Evolutionary conservation across 148 eudicot genomes (phyloP), one percentile per base, ranked within the genome.

Genomic region (Camellia japonica): DNA sequence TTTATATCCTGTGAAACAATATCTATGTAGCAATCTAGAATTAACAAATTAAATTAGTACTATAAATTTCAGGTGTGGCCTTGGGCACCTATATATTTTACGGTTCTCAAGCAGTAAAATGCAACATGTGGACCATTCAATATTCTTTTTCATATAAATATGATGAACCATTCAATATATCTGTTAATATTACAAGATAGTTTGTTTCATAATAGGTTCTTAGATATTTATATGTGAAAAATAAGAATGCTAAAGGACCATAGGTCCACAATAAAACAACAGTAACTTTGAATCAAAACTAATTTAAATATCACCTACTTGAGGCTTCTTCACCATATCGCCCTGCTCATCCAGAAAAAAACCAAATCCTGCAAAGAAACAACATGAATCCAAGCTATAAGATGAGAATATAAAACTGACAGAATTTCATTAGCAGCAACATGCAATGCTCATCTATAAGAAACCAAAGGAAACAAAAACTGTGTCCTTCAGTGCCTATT

Each of bases 261-360:
- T 19, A 63, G 69, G 42, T 61, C 0, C 58, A 63, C 55, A 63
- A 55, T 16, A 5, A 16, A 41, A 73, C 14, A 20, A 69, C 16
- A 54, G 23, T 56, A 14, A 73, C 43, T 54, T 9, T 4, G 46
- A 78, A 77, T 14, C 54, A 44, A 72, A 75, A 67, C 19, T 11
- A 38, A 69, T 59, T 55, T 9, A 19, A 73, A 70, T 6, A 83
- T 46, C 62, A 64, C 62, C 68, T 80, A 94, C 99, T 85, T 96
- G 99, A 84, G 93, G 94, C 88, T 94, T 96, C 86, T 96, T 96
- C 81, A 82, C 85, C 95, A 94, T 91, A 79, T 80, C 80, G 75
- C 97, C 98, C 71, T 82, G 68, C 71, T 89, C 98, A 80, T 92
- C 92, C 7, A 94, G 81, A 23, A 86, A 91, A 85, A 96, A 96